A percentile compares a stretch with the other conserved stretches of the same genome.
Evolutionary conservation across 1,284 basidiomycete species (phyloP).

Genomic region (Termitomyces sp.): DNA sequence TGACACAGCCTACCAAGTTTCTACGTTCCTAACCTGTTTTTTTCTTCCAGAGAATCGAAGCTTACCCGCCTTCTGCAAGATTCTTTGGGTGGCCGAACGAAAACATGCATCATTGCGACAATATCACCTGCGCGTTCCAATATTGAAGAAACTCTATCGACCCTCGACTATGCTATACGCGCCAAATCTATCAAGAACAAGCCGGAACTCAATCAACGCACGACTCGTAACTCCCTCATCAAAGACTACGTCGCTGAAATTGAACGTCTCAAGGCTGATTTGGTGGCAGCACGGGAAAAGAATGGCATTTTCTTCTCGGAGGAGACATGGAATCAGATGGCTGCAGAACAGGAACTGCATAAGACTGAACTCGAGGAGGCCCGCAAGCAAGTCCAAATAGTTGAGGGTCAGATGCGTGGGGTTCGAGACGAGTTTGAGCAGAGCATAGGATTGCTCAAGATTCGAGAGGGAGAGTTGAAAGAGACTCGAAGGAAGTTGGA

Average conservation of each 20-base stretch:
- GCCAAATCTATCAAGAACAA: constrained; percentile 96
- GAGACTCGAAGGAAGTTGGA: constrained; percentile 57
- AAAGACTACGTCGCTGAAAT: constrained; percentile 97
- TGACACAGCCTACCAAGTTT: constrained; percentile 3
- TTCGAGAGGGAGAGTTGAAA: constrained; percentile 70
- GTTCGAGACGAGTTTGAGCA: constrained; percentile 90
- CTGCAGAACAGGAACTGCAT: constrained; percentile 68
- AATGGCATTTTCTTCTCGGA: constrained; percentile 91
- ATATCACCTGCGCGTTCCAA: constrained; percentile 89
- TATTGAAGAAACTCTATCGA: constrained; percentile 96
- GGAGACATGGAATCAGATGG: constrained; percentile 84
- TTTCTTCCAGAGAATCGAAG: constrained; percentile 68
- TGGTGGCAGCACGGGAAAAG: constrained; percentile 88
- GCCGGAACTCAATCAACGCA: constrained; percentile 92
- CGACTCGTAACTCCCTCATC: constrained; percentile 88
- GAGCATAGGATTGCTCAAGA: constrained; percentile 72
- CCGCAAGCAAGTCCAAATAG: constrained; percentile 74
- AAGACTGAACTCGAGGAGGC: constrained; percentile 78
- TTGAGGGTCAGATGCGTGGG: constrained; percentile 75
- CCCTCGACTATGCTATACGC: constrained; percentile 93
- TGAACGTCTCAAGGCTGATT: constrained; percentile 87
- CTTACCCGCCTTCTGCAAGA: constrained; percentile 97
- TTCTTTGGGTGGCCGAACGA: constrained; percentile 96
- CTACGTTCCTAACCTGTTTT: constrained; percentile 3
- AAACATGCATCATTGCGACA: constrained; percentile 98